Percentiles rank a stretch among this genome's conserved stretches.
phyloP scores from a whole-genome alignment of 73 alveolate species.

The Paramecium sonneborni region DNA sequence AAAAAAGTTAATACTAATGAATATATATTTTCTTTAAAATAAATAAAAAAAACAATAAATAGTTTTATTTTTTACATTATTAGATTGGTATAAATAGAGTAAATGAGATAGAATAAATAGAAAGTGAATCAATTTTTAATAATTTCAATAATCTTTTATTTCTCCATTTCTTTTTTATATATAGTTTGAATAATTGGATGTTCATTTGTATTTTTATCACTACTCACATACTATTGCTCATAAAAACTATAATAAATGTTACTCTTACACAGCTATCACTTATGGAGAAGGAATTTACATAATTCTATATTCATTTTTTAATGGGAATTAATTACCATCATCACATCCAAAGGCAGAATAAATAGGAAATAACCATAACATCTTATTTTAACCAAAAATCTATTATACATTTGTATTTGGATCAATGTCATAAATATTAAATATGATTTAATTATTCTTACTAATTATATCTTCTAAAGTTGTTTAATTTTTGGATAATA shows the following conservation, averaged over 20 bases:
- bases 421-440: neutral
- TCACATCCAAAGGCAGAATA: neutral
- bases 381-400: constrained; percentile 55
- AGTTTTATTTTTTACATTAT: no score
- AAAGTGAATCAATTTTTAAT: neutral
- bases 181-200: neutral
- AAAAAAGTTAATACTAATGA: neutral
- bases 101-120: neutral
- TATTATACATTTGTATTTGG: neutral
- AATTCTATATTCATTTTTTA: neutral
- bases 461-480: constrained; percentile 49
- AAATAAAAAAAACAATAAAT: no score
- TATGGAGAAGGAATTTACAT: neutral
- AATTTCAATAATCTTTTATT: neutral
- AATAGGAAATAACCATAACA: constrained; percentile 63
- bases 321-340: constrained; percentile 9
- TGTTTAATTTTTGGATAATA: constrained; percentile 39
- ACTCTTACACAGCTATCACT: neutral
- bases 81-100: no score
- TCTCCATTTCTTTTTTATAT: neutral
- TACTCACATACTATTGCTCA: neutral
- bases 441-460: neutral
- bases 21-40: no score
- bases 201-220: neutral
- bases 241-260: neutral